These are phyloP conservation scores for Nemania abortiva DNA, from an alignment of 2,329 filamentous ascomycete genomes.

Conservation along the genomic window DNA sequence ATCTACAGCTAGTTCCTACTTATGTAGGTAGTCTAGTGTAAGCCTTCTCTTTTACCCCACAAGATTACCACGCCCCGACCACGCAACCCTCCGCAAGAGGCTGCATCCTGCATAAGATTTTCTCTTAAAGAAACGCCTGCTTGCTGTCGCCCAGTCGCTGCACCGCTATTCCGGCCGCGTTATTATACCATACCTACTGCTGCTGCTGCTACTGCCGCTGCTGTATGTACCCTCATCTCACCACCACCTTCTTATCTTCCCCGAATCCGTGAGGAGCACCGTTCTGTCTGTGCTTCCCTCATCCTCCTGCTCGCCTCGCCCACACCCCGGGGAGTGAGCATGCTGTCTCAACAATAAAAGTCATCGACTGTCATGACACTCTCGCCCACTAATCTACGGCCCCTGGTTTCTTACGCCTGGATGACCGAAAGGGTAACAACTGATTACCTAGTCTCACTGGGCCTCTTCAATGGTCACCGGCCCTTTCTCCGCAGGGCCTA, in stretches of 20 bases:
- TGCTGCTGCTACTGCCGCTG: not conserved
- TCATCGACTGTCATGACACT: slow-evolving; percentile 48
- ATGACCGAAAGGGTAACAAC: slow-evolving; percentile 44
- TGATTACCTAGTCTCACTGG: slow-evolving; percentile 46
- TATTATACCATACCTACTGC: slow-evolving; percentile 1
- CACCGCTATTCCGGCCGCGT: slow-evolving; percentile 8
- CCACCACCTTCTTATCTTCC: slow-evolving; percentile 27
- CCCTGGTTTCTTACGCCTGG: slow-evolving; percentile 48
- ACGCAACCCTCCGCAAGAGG: slow-evolving; percentile 33
- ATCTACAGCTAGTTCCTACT: not conserved
- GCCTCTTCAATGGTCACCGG: slow-evolving; percentile 27
- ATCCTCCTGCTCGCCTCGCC: slow-evolving; percentile 26
- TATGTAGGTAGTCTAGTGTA: slow-evolving; percentile 4
- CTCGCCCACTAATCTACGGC: slow-evolving; percentile 43
- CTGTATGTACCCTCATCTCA: not conserved
- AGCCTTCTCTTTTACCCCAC: slow-evolving; percentile 33
- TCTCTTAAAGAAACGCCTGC: slow-evolving; percentile 29
- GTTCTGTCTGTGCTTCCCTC: slow-evolving; percentile 9
- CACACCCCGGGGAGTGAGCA: slow-evolving; percentile 37
- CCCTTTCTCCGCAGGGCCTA: slow-evolving; percentile 4
- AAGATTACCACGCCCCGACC: slow-evolving; percentile 23
- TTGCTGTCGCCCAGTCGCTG: slow-evolving; percentile 25
- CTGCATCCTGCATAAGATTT: slow-evolving; percentile 29
- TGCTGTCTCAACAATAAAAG: slow-evolving; percentile 32
- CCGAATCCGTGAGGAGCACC: slow-evolving; percentile 15